Base-by-base conservation (phyloP, 177 flowering plant species). In the Vitis hybrid region DNA sequence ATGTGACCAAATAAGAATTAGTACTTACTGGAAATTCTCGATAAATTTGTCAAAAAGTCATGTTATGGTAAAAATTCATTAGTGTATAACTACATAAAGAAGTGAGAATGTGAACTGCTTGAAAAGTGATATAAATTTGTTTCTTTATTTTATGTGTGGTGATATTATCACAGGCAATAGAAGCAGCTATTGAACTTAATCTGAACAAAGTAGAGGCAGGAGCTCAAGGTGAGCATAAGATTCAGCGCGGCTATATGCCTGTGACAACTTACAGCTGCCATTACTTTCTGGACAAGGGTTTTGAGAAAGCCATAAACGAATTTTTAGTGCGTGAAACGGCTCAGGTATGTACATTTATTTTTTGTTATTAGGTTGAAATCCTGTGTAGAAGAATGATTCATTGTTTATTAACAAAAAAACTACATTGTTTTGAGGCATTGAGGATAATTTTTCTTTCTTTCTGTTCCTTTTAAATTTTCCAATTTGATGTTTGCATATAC, bases 141-240 rank as follows among this genome's bases (percentile, higher is more conserved):
- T 53, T 45, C 5, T 59, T 26, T 45, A 19, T 20, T 10, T 6
- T 39, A 10, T 63, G 55, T 50, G 67, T 26, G 45, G 45, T 39
- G 45, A 39, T 62, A 11, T 39, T 50, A 45, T 65, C 58, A 16
- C 83, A 92, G 97, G 97, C 99, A 66, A 94, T 94, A 63, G 99
- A 94, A 83, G 97, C 97, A 56, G 97, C 99, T 14, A 94, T 94
- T 61, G 99, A 94, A 69, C 81, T 91, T 26, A 88, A 88, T 74
- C 83, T 92, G 26, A 80, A 80, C 63, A 91, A 79, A 61, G 98
- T 91, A 58, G 99, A 92, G 77, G 97, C 99, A 11, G 97, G 99
- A 81, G 99, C 99, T 73, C 97, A 94, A 74, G 97, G 97, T 50
- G 99, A 94, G 83, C 97, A 94, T 76, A 91, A 95, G 78, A 88